Evolutionary conservation across 352 stramenopile genomes (phyloP).

Genomic region (Phytophthora cryptogea): DNA sequence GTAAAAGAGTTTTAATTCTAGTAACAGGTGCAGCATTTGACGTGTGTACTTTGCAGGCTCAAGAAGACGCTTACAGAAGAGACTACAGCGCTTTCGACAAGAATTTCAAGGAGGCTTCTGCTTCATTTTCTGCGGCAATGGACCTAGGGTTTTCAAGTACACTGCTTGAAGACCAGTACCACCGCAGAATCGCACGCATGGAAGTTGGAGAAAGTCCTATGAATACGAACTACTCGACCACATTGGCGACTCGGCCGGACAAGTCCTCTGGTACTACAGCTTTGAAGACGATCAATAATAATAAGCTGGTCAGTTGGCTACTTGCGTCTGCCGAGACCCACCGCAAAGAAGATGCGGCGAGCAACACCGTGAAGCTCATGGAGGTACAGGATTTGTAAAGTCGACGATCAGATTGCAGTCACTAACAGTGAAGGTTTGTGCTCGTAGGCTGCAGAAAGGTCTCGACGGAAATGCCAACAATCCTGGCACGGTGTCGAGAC

Average conservation of each 20-base stretch:
- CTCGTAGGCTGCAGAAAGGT: constrained; percentile 58
- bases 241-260: constrained; percentile 3
- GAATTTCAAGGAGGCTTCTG: constrained; percentile 65
- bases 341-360: constrained; percentile 69
- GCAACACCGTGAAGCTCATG: constrained; percentile 59
- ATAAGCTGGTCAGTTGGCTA: constrained; percentile 85
- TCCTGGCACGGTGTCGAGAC: constrained; percentile 69
- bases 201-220: constrained; percentile 28
- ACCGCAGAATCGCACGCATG: constrained; percentile 47
- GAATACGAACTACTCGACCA: constrained; percentile 9
- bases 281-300: constrained; percentile 56
- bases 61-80: constrained; percentile 78
- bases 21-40: background rate
- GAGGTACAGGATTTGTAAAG: constrained; percentile 38
- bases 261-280: constrained; percentile 17
- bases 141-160: constrained; percentile 77
- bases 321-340: constrained; percentile 60
- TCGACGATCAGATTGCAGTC: background rate
- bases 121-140: constrained; percentile 70
- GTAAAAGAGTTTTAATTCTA: constrained; percentile 11
- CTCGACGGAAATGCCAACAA: constrained; percentile 62
- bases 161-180: constrained; percentile 70
- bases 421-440: background rate
- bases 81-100: constrained; percentile 76
- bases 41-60: constrained; percentile 25